These are phyloP conservation scores for Phytophthora brassicae DNA, from an alignment of 352 stramenopile genomes.

Conservation along the genomic window DNA sequence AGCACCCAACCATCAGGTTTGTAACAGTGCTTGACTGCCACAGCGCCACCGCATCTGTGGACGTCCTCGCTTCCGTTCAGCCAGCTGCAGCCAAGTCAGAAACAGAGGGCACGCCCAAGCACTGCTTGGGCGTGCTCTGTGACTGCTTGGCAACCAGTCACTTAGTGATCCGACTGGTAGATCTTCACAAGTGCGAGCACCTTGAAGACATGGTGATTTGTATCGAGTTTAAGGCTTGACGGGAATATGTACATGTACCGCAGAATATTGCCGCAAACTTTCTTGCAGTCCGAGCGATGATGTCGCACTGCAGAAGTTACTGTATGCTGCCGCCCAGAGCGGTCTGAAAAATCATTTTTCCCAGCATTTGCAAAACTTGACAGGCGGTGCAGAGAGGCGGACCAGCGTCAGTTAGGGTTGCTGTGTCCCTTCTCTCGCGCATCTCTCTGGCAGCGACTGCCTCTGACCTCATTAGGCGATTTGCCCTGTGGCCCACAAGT, in stretches of 20 bases:
- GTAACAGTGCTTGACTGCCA: not conserved
- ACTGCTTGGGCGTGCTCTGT: no score
- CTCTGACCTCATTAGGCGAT: conserved; percentile 21
- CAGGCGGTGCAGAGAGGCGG: conserved; percentile 17
- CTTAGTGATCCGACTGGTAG: conserved; percentile 26
- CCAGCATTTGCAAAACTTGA: conserved; percentile 2
- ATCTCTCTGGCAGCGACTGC: conserved; percentile 17
- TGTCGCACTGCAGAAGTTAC: no score
- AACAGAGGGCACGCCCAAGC: no score
- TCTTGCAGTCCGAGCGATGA: no score
- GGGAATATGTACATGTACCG: no score
- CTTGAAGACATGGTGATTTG: no score
- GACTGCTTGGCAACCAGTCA: no score
- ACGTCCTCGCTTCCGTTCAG: conserved; percentile 7
- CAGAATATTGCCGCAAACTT: no score
- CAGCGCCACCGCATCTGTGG: conserved; percentile 6
- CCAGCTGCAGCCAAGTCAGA: conserved; percentile 20
- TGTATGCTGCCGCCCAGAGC: conserved; percentile 2
- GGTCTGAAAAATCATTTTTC: conserved; percentile 21
- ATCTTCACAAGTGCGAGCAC: no score
- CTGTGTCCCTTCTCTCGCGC: conserved; percentile 6
- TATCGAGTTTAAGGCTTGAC: no score
- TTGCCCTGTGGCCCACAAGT: conserved; percentile 9
- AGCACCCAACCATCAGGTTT: conserved; percentile 25
- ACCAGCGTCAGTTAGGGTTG: conserved; percentile 28